Conservation (phyloP, 2,329 filamentous ascomycete species). For the Clarireedia hainanense region DNA sequence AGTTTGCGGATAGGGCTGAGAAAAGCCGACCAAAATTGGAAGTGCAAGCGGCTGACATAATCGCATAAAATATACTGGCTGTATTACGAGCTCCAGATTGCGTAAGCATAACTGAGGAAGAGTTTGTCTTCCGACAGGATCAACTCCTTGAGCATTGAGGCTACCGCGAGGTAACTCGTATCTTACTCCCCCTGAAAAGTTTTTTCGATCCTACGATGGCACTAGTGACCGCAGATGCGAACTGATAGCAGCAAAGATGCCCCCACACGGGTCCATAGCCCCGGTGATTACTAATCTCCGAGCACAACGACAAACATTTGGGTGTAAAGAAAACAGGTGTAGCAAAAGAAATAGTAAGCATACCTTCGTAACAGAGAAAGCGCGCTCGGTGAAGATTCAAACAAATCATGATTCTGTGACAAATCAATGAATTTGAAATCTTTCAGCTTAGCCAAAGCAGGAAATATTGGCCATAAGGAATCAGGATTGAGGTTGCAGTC, state of each 20-base stretch:
- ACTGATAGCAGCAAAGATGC: too few species aligned
- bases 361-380: constrained; percentile 68
- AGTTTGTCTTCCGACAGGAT: too few species aligned
- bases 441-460: constrained; percentile 59
- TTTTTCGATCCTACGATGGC: background rate
- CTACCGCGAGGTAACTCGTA: too few species aligned
- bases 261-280: background rate
- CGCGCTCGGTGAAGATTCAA: constrained; percentile 65
- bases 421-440: constrained; percentile 85
- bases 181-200: too few species aligned
- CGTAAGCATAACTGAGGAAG: background rate
- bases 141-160: too few species aligned
- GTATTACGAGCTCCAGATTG: background rate
- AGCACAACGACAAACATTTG: background rate
- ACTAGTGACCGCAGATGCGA: background rate
- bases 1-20: constrained; percentile 1
- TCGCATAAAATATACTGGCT: constrained; percentile 3
- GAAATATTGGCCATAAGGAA: constrained; percentile 67
- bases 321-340: background rate
- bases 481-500: constrained; percentile 73
- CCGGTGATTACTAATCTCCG: constrained; percentile 1
- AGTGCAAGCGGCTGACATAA: background rate
- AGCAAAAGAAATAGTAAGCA: constrained; percentile 21
- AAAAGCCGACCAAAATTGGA: background rate
- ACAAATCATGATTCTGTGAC: constrained; percentile 80